Base-by-base conservation (phyloP, 176 grass and related monocot species). In the Pharus latifolius region DNA sequence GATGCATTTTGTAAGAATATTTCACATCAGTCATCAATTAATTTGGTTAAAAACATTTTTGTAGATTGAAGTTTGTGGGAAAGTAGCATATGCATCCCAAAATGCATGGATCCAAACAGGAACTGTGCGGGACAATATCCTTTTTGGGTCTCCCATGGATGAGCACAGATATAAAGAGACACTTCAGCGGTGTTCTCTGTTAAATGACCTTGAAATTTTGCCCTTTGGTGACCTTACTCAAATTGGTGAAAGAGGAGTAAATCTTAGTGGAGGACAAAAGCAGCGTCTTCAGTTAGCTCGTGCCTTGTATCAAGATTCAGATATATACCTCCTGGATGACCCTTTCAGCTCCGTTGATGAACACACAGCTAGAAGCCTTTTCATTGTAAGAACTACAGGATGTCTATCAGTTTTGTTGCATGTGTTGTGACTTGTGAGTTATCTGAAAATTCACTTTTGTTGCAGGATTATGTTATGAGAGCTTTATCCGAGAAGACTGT, bases 191-290 rank as follows among this genome's bases (percentile, higher is more conserved):
- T 86, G 77, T 37, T 81, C 83, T 41, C 49, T 86, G 13, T 63
- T 81, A 34, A 80, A 86, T 46, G 77, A 86, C 29, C 64, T 86
- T 38, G 55, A 81, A 53, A 76, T 86, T 61, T 54, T 86, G 12
- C 83, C 69, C 40, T 86, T 76, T 15, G 70, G 83, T 46, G 83
- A 86, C 40, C 70, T 75, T 45, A 86, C 83, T 59, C 57, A 81
- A 76, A 86, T 86, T 64, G 83, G 83, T 64, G 83, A 86, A 69
- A 80, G 83, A 81, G 83, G 83, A 5, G 47, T 86, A 34, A 86
- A 86, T 86, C 78, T 86, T 30, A 86, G 83, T 71, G 83, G 83
- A 14, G 83, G 83, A 17, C 83, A 86, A 71, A 86, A 86, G 50
- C 83, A 86, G 45, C 62, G 83, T 30, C 27, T 86, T 48, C 83